Conservation (phyloP, 805 yeast species). For the Lipomyces spencermartinsiae region DNA sequence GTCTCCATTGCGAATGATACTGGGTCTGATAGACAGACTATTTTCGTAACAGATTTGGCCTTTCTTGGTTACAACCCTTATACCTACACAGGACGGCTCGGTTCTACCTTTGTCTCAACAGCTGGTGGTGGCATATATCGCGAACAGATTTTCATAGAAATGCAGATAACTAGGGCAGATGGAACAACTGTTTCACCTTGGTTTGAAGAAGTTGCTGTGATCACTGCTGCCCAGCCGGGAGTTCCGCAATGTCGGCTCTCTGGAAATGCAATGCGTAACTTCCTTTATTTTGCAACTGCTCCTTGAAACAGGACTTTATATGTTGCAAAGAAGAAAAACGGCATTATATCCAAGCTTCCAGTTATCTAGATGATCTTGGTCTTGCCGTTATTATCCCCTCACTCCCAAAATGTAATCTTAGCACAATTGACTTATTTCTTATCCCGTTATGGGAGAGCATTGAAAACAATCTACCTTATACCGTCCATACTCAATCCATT, state of each 20-base stretch:
- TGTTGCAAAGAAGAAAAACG: constrained; percentile 8
- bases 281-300: constrained; percentile 5
- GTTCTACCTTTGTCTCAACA: neutral
- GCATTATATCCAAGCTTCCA: neutral
- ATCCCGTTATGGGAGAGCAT: neutral
- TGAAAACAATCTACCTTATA: neutral
- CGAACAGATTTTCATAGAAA: too few species aligned
- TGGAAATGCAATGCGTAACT: constrained; percentile 8
- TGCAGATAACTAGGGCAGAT: too few species aligned
- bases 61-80: constrained; percentile 4
- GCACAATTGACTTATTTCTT: neutral
- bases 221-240: neutral
- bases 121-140: too few species aligned
- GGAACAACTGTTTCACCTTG: constrained; percentile 3
- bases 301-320: neutral
- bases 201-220: constrained; percentile 8
- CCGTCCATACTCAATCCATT: constrained; percentile 2
- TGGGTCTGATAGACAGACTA: constrained; percentile 2
- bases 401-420: constrained; percentile 4
- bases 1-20: constrained; percentile 9
- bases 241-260: constrained; percentile 5
- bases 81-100: constrained; percentile 2
- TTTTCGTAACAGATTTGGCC: constrained; percentile 6
- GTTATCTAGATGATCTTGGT: neutral
- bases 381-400: constrained; percentile 4